A percentile compares a stretch with the other conserved stretches of the same genome.
Conservation (phyloP, 768 basidiomycete species). For the Tephrocybe sp. region DNA sequence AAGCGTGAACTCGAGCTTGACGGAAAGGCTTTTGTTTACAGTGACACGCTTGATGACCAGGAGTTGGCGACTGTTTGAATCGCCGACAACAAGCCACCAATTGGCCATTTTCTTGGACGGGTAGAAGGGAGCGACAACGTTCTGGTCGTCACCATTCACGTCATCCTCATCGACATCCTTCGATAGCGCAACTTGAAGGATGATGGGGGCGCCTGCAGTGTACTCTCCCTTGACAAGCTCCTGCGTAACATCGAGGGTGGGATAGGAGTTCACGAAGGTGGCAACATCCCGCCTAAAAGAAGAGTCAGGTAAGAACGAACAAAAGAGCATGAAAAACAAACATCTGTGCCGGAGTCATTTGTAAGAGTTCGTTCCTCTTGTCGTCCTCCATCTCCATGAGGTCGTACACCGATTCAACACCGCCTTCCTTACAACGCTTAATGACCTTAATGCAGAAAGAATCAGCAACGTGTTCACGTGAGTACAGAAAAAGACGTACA, state of each 20-base stretch:
- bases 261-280: conserved; percentile 94
- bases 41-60: conserved; percentile 89
- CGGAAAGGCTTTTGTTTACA: conserved; percentile 77
- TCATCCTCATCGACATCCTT: conserved; percentile 83
- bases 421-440: conserved; percentile 78
- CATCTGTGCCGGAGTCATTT: conserved; percentile 88
- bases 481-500: conserved; percentile 35
- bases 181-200: conserved; percentile 73
- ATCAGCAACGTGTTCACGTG: background rate
- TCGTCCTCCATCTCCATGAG: conserved; percentile 99
- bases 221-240: conserved; percentile 87
- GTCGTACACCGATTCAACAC: conserved; percentile 90
- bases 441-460: conserved; percentile 49
- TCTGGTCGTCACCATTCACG: conserved; percentile 62
- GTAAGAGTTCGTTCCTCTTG: conserved; percentile 73
- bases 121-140: conserved; percentile 92
- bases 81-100: conserved; percentile 98
- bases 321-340: conserved; percentile 39
- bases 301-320: conserved; percentile 12
- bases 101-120: conserved; percentile 88
- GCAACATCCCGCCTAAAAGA: conserved; percentile 84
- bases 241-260: conserved; percentile 88
- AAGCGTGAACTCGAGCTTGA: conserved; percentile 87
- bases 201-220: conserved; percentile 81
- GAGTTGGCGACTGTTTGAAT: conserved; percentile 73